Evolutionary conservation across 495 filamentous ascomycete species (phyloP).

Genomic region (Neohortaea acidophila): DNA sequence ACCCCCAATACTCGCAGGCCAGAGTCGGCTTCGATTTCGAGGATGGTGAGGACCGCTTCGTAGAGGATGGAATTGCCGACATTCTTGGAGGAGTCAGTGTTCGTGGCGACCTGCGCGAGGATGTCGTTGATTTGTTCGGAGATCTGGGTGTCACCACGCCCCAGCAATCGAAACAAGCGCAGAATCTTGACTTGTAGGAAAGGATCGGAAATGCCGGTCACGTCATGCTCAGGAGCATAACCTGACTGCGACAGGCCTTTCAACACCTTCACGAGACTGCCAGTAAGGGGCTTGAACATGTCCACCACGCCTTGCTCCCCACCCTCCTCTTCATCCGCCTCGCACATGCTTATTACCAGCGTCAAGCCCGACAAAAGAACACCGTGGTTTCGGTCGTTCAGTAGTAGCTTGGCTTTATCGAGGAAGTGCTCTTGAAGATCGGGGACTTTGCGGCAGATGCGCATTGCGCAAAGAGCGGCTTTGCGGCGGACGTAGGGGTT

Average conservation of each 20-base stretch:
- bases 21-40: constrained; percentile 95
- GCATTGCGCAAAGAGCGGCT: constrained; percentile 98
- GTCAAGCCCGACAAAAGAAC: constrained; percentile 87
- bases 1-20: constrained; percentile 86
- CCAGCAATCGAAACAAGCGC: constrained; percentile 67
- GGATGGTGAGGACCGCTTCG: constrained; percentile 90
- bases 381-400: constrained; percentile 86
- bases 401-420: constrained; percentile 77
- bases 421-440: constrained; percentile 94
- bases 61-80: constrained; percentile 97
- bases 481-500: constrained; percentile 96
- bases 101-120: constrained; percentile 90
- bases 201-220: constrained; percentile 95
- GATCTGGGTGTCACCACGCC: constrained; percentile 69
- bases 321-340: constrained; percentile 75
- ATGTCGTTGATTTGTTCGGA: constrained; percentile 99
- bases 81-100: constrained; percentile 96
- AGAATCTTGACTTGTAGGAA: constrained; percentile 96
- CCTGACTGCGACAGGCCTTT: constrained; percentile 87
- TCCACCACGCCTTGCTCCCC: constrained; percentile 74
- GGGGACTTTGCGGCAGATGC: constrained; percentile 93
- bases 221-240: constrained; percentile 95
- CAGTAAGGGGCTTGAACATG: constrained; percentile 61
- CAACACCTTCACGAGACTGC: constrained; percentile 72
- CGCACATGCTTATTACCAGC: constrained; percentile 79